These are phyloP conservation scores for Chlamydomonas sp. DNA, from an alignment of 139 green algal species.

Conservation along the genomic window DNA sequence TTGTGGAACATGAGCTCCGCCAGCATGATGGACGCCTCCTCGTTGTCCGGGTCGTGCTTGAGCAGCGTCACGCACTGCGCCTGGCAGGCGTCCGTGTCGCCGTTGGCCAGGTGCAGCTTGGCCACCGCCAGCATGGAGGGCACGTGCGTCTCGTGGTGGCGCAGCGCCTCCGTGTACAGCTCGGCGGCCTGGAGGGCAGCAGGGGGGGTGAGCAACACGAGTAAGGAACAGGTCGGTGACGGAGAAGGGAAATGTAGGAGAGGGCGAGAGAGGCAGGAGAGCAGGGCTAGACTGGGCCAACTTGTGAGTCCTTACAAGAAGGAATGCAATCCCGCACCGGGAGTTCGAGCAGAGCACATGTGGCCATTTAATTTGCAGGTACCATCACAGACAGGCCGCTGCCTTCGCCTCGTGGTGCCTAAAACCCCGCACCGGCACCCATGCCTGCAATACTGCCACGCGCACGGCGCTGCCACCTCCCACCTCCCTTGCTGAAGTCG, in stretches of 20 bases:
- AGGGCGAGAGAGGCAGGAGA: background rate
- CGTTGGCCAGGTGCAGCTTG: conserved; percentile 64
- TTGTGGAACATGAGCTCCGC: conserved; percentile 85
- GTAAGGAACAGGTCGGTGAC: background rate
- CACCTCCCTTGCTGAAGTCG: no score
- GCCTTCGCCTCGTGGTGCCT: no score
- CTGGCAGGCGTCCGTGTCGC: conserved; percentile 65
- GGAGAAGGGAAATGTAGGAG: background rate
- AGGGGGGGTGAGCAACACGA: background rate
- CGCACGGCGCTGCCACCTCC: no score
- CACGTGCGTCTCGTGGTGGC: conserved; percentile 54
- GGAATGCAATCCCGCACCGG: no score
- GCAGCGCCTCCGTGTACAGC: conserved; percentile 66
- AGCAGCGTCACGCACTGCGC: conserved; percentile 70
- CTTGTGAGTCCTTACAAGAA: no score
- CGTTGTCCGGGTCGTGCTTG: conserved; percentile 72
- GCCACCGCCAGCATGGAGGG: conserved; percentile 62
- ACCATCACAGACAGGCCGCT: no score
- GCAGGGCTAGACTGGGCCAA: no score
- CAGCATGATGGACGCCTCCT: conserved; percentile 81
- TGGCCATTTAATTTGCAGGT: no score
- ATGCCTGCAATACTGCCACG: no score
- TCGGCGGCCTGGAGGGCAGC: conserved; percentile 50
- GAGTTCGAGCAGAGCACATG: no score
- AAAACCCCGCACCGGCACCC: no score